Evolutionary conservation across 2,329 filamentous ascomycete species (phyloP).

Genomic region (Zarea fungicola): DNA sequence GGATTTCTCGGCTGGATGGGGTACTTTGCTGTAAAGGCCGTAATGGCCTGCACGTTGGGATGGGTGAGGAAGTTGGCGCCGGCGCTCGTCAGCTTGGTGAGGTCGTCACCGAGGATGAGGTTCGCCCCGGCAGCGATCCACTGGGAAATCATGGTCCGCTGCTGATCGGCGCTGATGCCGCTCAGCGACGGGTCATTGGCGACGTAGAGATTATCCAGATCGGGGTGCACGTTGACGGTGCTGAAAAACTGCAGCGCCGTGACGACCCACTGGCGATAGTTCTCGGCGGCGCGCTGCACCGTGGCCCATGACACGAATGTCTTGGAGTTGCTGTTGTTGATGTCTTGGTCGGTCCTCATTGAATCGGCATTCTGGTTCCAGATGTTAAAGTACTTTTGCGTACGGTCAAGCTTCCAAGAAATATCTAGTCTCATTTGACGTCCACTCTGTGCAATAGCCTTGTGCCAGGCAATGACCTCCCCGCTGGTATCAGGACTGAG

Average conservation of each 20-base stretch:
- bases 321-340: conserved; percentile 15
- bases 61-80: conserved; percentile 15
- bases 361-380: conserved; percentile 19
- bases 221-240: conserved; percentile 13
- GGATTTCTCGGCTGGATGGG: conserved; percentile 18
- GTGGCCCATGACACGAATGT: conserved; percentile 15
- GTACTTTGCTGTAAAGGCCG: conserved; percentile 17
- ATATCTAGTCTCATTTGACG: conserved; percentile 19
- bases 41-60: conserved; percentile 12
- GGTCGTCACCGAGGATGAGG: conserved; percentile 17
- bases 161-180: conserved; percentile 16
- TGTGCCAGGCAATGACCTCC: conserved; percentile 17
- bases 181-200: conserved; percentile 14
- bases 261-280: conserved; percentile 19
- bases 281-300: conserved; percentile 18
- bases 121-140: conserved; percentile 18
- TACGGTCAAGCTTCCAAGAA: conserved; percentile 19
- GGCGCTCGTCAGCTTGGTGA: conserved; percentile 15
- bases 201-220: conserved; percentile 17
- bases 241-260: conserved; percentile 15
- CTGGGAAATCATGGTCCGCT: conserved; percentile 18
- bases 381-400: conserved; percentile 15
- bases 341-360: conserved; percentile 19
- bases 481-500: conserved; percentile 15
- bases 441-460: conserved; percentile 15